Evolutionary conservation across 257 asterid genomes (phyloP), one percentile per base, ranked within the genome.

Genomic region (Solanum pinnatisectum): DNA sequence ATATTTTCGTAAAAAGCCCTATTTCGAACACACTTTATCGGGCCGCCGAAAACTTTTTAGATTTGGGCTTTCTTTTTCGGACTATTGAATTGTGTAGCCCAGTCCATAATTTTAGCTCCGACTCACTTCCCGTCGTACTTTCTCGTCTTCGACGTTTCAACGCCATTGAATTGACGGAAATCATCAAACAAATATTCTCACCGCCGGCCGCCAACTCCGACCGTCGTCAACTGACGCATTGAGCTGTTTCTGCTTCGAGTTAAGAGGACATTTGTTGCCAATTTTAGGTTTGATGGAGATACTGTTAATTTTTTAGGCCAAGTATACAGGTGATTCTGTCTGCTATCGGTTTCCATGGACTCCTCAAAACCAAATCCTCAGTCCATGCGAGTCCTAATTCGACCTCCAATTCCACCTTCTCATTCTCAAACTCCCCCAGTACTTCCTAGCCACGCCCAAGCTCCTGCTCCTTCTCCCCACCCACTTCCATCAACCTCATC

Each of bases 301-400:
- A 78, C 36, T 37, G 33, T 23, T 39, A 37, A 56, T 40, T 18
- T 14, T 77, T 6, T 39, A 76, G 23, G 15, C 56, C 33, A 39
- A 40, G 60, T 79, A 44, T 16, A 79, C 85, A 44, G 39, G 65
- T 82, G 86, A 30, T 82, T 82, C 44, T 82, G 9, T 52, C 12
- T 35, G 5, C 25, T 49, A 4, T 82, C 79, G 37, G 22, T 59
- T 71, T 30, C 89, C 3, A 96, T 95, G 98, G 96, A 92, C 77
- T 39, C 91, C 76, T 87, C 78, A 65, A 91, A 89, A 79, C 89
- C 90, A 46, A 79, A 81, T 88, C 87, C 94, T 63, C 94, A 91
- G 87, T 87, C 95, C 32, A 92, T 92, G 91, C 93, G 98, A 30
- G 97, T 95, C 87, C 98, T 94, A 37, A 93, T 92, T 89, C 98